Base-by-base conservation (phyloP, 169 alveolate genomes). In the Plasmodium inui region DNA sequence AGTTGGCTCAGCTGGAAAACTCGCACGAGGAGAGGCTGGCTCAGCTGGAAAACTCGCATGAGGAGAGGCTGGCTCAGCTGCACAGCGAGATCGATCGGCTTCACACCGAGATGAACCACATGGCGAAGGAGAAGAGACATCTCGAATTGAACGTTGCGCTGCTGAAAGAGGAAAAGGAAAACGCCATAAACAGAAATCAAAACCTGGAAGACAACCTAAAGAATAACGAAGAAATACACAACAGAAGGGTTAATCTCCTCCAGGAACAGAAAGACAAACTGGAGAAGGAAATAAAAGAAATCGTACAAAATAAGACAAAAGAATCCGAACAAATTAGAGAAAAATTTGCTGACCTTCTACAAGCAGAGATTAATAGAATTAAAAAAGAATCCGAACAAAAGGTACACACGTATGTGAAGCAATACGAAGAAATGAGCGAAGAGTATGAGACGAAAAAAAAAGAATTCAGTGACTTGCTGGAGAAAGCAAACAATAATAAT, bases 281-380 rank as follows among this genome's bases (percentile, higher is more conserved):
- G 30, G 89, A 91, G 30, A 82, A 91, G 12, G 92, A 91, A 53
- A 80, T 81, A 14, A 12, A 82, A 55, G 57, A 71, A 71, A 70
- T 91, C 1, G 17, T 32, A 82, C 50, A 82, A 82, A 71, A 91
- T 3, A 32, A 41, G 32, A 32, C 30, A 81, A 80, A 82, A 55
- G 92, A 91, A 37, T 81, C 95, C n/a, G 95, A 91, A 44, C 26
- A 91, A 39, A 82, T 78, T 50, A 19, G 92, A 71, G 95, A 91
- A 91, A 30, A 91, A 44, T 91, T 82, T 82, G 95, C 81, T 10
- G 92, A 91, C 8, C 30, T 91, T 14, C 37, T 91, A 82, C 84
- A 91, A 73, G 92, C 53, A 46, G 95, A 91, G 41, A 91, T 91
- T 32, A 57, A 91, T 67, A 41, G 95, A 67, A 91, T 91, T 3